phyloP scores from a whole-genome alignment of 805 yeast genomes.

The Lachancea nothofagi region DNA sequence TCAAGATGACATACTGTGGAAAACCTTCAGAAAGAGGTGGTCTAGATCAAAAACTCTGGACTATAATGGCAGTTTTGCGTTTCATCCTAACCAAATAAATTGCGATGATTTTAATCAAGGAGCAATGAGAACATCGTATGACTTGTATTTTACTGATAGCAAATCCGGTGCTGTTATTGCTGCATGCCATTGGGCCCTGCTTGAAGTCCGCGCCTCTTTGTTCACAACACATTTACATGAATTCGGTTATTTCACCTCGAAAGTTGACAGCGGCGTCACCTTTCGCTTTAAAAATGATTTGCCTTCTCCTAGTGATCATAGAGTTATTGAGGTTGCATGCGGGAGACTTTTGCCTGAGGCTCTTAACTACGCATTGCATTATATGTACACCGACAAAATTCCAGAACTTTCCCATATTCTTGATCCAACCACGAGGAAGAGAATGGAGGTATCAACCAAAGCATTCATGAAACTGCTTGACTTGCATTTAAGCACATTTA shows the following conservation, averaged over 20 bases:
- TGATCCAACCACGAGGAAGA: background rate
- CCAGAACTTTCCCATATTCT: slow-evolving; percentile 6
- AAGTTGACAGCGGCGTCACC: slow-evolving; percentile 5
- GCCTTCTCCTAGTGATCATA: background rate
- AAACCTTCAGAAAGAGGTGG: slow-evolving; percentile 1
- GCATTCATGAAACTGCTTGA: slow-evolving; percentile 5
- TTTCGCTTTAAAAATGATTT: background rate
- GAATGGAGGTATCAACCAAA: slow-evolving; percentile 1
- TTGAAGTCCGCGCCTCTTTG: slow-evolving; percentile 15
- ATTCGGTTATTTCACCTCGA: slow-evolving; percentile 4
- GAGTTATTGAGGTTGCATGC: slow-evolving; percentile 5
- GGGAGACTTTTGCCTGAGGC: slow-evolving; percentile 2
- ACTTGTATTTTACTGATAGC: slow-evolving; percentile 18
- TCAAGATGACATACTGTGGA: slow-evolving; percentile 1
- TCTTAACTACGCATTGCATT: slow-evolving; percentile 15
- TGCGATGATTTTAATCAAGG: background rate
- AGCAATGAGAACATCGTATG: slow-evolving; percentile 1
- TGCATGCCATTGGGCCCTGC: slow-evolving; percentile 22
- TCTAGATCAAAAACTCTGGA: background rate
- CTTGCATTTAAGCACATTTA: slow-evolving; percentile 7
- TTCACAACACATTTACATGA: slow-evolving; percentile 10
- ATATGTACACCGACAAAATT: slow-evolving; percentile 25
- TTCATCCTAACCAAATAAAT: background rate
- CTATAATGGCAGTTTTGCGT: background rate
- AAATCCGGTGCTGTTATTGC: slow-evolving; percentile 7